Evolutionary conservation across 1,284 basidiomycete species (phyloP).

Genomic region (Tilletia setariae): DNA sequence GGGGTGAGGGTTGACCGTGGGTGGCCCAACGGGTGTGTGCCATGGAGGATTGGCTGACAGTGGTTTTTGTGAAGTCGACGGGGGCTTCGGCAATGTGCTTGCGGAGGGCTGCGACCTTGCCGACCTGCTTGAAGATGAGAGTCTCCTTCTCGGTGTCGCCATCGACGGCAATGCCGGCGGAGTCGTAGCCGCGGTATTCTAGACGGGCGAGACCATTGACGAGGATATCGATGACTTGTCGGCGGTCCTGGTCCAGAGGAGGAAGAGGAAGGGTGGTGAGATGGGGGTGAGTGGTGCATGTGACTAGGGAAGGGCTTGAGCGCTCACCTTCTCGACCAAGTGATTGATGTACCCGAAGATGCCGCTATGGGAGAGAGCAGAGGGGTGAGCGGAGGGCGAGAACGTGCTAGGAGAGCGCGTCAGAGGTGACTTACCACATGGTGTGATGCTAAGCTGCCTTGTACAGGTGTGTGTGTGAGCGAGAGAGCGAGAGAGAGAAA

Average conservation of each 20-base stretch:
- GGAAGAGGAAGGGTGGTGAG: not conserved
- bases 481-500: not conserved
- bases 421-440: not conserved
- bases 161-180: slow-evolving; percentile 88
- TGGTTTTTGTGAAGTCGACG: slow-evolving; percentile 76
- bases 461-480: not conserved
- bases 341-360: slow-evolving; percentile 55
- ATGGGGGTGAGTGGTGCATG: not conserved
- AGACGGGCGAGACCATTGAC: slow-evolving; percentile 87
- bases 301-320: not conserved
- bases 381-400: not conserved
- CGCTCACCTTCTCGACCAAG: slow-evolving; percentile 50
- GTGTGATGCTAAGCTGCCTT: not conserved
- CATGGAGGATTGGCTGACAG: slow-evolving; percentile 87
- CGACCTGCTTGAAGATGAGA: slow-evolving; percentile 94
- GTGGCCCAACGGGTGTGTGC: slow-evolving; percentile 99
- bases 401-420: not conserved
- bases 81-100: slow-evolving; percentile 78
- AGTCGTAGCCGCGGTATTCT: slow-evolving; percentile 98
- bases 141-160: slow-evolving; percentile 76
- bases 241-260: slow-evolving; percentile 67
- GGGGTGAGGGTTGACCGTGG: slow-evolving; percentile 76
- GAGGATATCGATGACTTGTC: slow-evolving; percentile 86
- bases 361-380: slow-evolving; percentile 23
- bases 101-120: slow-evolving; percentile 91